These are phyloP conservation scores for Penicillium diatomitis DNA, from an alignment of 495 filamentous ascomycete species.

Conservation along the genomic window DNA sequence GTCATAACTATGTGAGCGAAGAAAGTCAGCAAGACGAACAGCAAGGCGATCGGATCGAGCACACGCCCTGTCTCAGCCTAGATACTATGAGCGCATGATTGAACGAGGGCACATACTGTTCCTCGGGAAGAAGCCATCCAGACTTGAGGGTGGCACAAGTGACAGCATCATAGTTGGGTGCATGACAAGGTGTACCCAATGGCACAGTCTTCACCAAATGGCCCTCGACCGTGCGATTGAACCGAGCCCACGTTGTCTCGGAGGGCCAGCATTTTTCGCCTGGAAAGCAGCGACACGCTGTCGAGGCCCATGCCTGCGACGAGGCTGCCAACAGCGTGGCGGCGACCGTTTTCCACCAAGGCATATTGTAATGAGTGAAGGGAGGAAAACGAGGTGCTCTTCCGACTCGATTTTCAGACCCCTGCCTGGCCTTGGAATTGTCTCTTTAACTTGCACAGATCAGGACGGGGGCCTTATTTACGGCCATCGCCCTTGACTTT, in stretches of 20 bases:
- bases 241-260: constrained; percentile 18
- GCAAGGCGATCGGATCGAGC: too few relatives aligned
- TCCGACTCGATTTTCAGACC: too few relatives aligned
- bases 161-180: constrained; percentile 14
- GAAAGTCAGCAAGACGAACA: neutral
- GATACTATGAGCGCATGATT: neutral
- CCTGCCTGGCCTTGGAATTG: too few relatives aligned
- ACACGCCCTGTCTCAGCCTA: neutral
- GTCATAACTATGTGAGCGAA: constrained; percentile 3
- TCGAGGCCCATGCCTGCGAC: neutral
- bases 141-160: constrained; percentile 13
- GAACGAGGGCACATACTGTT: constrained; percentile 9
- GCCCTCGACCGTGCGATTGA: constrained; percentile 32
- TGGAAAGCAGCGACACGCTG: constrained; percentile 6
- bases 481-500: too few relatives aligned
- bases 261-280: constrained; percentile 35
- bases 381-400: too few relatives aligned
- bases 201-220: constrained; percentile 30
- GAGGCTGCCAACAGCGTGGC: constrained; percentile 5
- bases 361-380: neutral
- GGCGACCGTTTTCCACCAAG: neutral
- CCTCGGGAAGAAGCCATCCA: constrained; percentile 14
- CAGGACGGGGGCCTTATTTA: too few relatives aligned
- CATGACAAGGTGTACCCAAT: constrained; percentile 32
- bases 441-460: too few relatives aligned